Percentiles rank a stretch among this genome's conserved stretches.
These are phyloP conservation scores for Pseudozyma tsukubaensis DNA, from an alignment of 1,284 basidiomycete species.

Conservation along the genomic window DNA sequence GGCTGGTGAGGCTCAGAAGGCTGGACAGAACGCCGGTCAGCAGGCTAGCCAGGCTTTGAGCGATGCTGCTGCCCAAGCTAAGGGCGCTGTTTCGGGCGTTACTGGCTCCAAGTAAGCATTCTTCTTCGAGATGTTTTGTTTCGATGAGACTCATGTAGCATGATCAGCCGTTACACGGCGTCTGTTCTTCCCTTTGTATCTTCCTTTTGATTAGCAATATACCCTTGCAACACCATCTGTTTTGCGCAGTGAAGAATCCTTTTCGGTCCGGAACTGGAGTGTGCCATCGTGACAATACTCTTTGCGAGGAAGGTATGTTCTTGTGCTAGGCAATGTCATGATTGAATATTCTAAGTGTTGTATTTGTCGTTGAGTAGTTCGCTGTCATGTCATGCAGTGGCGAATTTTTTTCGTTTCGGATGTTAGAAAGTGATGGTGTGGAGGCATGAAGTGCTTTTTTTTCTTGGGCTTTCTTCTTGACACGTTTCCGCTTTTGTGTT, in stretches of 20 bases:
- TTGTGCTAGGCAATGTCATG: too few species aligned
- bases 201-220: slow-evolving; percentile 25
- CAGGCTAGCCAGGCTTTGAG: slow-evolving; percentile 44
- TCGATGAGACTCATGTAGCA: slow-evolving; percentile 7
- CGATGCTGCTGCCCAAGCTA: slow-evolving; percentile 48
- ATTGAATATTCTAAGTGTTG: too few species aligned
- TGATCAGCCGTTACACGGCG: neutral
- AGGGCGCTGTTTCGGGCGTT: slow-evolving; percentile 38
- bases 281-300: slow-evolving; percentile 1
- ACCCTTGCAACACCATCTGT: slow-evolving; percentile 29
- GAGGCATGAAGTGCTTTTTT: slow-evolving; percentile 15
- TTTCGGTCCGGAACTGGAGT: neutral
- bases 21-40: slow-evolving; percentile 28
- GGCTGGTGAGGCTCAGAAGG: slow-evolving; percentile 31
- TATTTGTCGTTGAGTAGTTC: too few species aligned
- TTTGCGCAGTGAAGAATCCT: neutral
- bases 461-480: slow-evolving; percentile 5
- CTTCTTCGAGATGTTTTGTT: neutral
- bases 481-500: slow-evolving; percentile 4
- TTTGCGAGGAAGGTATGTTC: too few species aligned
- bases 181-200: neutral
- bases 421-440: slow-evolving; percentile 11
- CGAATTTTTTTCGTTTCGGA: neutral
- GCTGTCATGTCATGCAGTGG: too few species aligned
- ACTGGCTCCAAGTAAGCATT: slow-evolving; percentile 35